phyloP scores from a whole-genome alignment of 306 rosid species.

The Pueraria montana region DNA sequence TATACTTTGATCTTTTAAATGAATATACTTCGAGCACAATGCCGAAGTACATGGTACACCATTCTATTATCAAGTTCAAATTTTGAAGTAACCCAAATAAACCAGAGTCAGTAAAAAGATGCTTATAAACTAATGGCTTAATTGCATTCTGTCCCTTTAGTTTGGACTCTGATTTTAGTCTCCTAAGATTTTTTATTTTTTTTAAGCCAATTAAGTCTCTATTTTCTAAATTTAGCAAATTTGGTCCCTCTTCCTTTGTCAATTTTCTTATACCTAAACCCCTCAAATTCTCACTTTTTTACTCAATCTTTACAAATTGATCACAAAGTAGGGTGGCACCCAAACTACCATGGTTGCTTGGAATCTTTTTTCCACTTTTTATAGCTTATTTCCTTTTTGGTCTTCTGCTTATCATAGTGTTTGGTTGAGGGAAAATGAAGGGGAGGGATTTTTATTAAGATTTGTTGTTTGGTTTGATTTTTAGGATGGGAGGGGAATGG shows the following conservation, averaged over 20 bases:
- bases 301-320: too few species aligned
- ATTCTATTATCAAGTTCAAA: conserved; percentile 28
- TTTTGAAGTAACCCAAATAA: conserved; percentile 12
- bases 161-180: background rate
- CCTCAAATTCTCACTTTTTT: background rate
- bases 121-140: background rate
- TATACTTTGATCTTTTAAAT: background rate
- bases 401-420: background rate
- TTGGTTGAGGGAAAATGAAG: background rate
- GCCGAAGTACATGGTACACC: background rate
- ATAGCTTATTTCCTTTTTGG: background rate
- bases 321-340: background rate
- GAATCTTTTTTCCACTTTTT: background rate
- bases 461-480: background rate
- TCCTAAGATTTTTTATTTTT: background rate
- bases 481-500: background rate
- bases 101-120: conserved; percentile 3
- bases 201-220: background rate
- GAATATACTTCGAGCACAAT: background rate
- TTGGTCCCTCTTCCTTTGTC: background rate
- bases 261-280: background rate
- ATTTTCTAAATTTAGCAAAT: background rate
- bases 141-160: background rate
- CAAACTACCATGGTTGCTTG: background rate
- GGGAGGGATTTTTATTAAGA: background rate